Evolutionary conservation across 2,329 filamentous ascomycete species (phyloP).

Genomic region (Pestalotiopsis sp.): DNA sequence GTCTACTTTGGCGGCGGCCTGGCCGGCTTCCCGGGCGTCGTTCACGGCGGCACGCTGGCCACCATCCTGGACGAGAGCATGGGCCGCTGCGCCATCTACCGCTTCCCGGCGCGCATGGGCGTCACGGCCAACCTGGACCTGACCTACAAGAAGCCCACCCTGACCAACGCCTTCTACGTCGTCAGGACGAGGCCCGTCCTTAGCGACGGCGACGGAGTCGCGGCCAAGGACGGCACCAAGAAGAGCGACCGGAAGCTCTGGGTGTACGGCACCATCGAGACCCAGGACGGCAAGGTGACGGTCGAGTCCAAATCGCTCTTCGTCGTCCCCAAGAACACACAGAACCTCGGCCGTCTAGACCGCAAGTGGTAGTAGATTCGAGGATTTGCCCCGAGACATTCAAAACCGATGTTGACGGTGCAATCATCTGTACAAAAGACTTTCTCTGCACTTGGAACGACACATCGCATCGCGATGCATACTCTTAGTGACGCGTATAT

Average conservation of each 20-base stretch:
- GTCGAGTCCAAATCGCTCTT: slow-evolving; percentile 61
- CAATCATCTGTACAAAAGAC: neutral
- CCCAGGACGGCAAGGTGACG: slow-evolving; percentile 52
- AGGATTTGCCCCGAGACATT: neutral
- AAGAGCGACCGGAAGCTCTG: slow-evolving; percentile 50
- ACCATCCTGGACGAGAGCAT: slow-evolving; percentile 70
- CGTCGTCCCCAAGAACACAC: slow-evolving; percentile 54
- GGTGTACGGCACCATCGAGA: slow-evolving; percentile 55
- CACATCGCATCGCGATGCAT: neutral
- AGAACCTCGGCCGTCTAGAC: slow-evolving; percentile 23
- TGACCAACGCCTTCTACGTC: slow-evolving; percentile 63
- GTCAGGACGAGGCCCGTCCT: slow-evolving; percentile 49
- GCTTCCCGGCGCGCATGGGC: slow-evolving; percentile 48
- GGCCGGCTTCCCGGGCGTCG: slow-evolving; percentile 69
- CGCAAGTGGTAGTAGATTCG: neutral
- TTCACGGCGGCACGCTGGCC: slow-evolving; percentile 70
- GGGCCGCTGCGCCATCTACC: slow-evolving; percentile 58
- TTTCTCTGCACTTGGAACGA: neutral
- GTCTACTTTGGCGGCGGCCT: slow-evolving; percentile 67
- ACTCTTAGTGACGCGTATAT: neutral
- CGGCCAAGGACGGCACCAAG: slow-evolving; percentile 17
- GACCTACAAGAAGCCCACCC: slow-evolving; percentile 62
- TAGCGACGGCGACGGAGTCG: slow-evolving; percentile 21
- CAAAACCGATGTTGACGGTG: neutral
- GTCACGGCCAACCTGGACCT: slow-evolving; percentile 60